Conservation (phyloP, 108 stramenopile species). For the Fragilariopsis cylindrus region DNA sequence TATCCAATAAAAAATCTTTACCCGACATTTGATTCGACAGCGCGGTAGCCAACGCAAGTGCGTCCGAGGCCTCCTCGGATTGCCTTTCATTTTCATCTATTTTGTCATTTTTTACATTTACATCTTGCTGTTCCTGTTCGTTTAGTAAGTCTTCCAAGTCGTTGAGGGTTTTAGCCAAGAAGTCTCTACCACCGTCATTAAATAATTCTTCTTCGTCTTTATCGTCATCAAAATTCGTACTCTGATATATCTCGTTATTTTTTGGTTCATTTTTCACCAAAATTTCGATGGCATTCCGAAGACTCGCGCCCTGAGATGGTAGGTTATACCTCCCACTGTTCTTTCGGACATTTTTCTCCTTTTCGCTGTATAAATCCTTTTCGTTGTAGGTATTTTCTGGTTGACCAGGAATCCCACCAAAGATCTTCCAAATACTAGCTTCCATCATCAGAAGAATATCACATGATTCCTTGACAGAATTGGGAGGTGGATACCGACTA, state of each 20-base stretch:
- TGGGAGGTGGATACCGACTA: constrained; percentile 2
- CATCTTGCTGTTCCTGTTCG: neutral
- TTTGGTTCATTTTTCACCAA: neutral
- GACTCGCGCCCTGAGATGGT: neutral
- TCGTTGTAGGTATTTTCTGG: neutral
- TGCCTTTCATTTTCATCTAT: too few relatives aligned
- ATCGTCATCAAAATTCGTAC: neutral
- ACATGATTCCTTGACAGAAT: neutral
- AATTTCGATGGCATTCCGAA: neutral
- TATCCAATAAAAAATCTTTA: neutral
- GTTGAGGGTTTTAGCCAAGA: neutral
- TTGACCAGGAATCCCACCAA: neutral
- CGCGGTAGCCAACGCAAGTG: neutral
- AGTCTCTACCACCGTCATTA: neutral
- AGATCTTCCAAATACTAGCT: constrained; percentile 21
- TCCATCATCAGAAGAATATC: constrained; percentile 16
- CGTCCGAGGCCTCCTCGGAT: neutral
- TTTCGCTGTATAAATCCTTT: neutral
- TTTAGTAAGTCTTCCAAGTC: neutral
- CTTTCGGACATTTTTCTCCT: neutral
- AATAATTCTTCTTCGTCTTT: neutral
- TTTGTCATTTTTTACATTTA: neutral
- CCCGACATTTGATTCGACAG: neutral
- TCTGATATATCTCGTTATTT: neutral
- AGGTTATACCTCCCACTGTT: constrained; percentile 3